Evolutionary conservation across 352 stramenopile species (phyloP), one percentile per base, ranked within the genome.

Genomic region (Phytophthora litchii): DNA sequence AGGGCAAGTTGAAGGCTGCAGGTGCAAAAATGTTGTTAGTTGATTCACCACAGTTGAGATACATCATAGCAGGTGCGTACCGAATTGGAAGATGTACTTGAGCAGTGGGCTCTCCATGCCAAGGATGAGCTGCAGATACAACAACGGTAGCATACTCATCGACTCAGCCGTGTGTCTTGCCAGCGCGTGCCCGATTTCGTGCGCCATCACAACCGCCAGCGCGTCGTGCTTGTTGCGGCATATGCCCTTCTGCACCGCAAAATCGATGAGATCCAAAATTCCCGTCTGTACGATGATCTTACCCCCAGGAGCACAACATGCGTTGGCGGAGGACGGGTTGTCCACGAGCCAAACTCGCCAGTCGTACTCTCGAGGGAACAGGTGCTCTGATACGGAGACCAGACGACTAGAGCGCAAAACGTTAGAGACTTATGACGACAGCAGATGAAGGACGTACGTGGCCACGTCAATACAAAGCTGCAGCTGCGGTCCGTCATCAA

Each of bases 201-300:
- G 80, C 9, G 77, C 70, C 36, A 90, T 41, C 34, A 90, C 77
- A n/a, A 87, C 79, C 0, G 80, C 80, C 12, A 90, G 68, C 12
- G 80, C 78, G 60, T 88, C 79, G 43, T 90, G 79, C 49, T 80
- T 83, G 66, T 59, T 83, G 40, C 50, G 59, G 50, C 75, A 72
- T 50, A 83, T 74, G n/a, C 72, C 76, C 27, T 83, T 76, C 27
- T 81, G 73, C 13, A 88, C 78, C 2, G 76, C 77, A 43, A 70
- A 70, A 48, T 90, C 80, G 43, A 90, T 84, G 53, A 87, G 48
- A 61, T 88, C 71, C 23, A 90, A 62, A n/a, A 90, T 80, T 3
- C 80, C 80, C 27, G 77, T 83, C 54, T 88, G 76, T 19, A 90
- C 64, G 58, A 90, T 72, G 64, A 90, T 90, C 55, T 86, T 90